Base-by-base conservation (phyloP, 257 asterid species). In the Solanum tacnaense region DNA sequence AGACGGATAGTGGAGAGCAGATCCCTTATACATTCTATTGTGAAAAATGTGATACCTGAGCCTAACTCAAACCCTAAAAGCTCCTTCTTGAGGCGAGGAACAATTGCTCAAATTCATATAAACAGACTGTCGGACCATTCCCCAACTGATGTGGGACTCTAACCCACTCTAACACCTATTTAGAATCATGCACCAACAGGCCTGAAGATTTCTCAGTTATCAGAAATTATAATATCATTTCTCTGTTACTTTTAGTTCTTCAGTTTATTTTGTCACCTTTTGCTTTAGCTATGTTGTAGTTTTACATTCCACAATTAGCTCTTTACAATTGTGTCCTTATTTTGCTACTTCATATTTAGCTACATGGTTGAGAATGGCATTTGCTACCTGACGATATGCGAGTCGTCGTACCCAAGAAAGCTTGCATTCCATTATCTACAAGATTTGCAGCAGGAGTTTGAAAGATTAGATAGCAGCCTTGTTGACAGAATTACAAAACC, bases 361-460 rank as follows among this genome's bases (percentile, higher is more conserved):
- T 92, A 89, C 87, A 79, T 93, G 38, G 93, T 93, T 32, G 96
- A 89, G 83, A 86, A 93, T 85, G 96, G 93, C 16, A 87, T 94
- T 73, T 94, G 96, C 88, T 93, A 91, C 85, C 92, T 93, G 91
- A 90, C 87, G 5, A 90, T 93, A 0, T 86, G 95, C 73, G 96
- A 93, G 70, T 91, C 91, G 44, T 84, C 91, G 5, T 93, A 93
- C 84, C 98, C 98, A 36, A 89, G 89, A 90, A 92, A 93, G 88
- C 93, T 93, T 78, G 94, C 90, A 56, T 91, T 90, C 83, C 85
- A 65, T 84, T 94, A 91, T 62, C 91, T 94, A 83, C 94, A 89
- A 90, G 96, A 94, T 84, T 91, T 94, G 92, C 92, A 89, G 1
- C 89, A 71, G 89, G 93, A 91, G 89, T 92, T 92, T 87, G 88